These are phyloP conservation scores for Leptodermis oblonga DNA, from an alignment of 257 asterid genomes.

Conservation along the genomic window DNA sequence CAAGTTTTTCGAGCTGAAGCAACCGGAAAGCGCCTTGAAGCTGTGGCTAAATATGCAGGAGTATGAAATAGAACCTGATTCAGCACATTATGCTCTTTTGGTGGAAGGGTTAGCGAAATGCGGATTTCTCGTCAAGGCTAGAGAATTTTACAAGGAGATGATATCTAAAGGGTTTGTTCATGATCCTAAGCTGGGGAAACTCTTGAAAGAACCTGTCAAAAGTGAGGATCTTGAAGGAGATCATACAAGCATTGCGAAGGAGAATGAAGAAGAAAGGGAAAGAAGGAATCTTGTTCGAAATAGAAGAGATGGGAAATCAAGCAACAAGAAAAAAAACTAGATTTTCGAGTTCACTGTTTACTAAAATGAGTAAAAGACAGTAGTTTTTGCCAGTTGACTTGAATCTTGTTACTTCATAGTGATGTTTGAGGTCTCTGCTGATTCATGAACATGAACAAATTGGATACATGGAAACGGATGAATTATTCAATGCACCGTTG, in stretches of 20 bases:
- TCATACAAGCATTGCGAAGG: slow-evolving; percentile 23
- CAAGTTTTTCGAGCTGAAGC: slow-evolving; percentile 38
- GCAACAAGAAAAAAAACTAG: slow-evolving; percentile 13
- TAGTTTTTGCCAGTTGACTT: not conserved
- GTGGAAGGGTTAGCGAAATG: slow-evolving; percentile 62
- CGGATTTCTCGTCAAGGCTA: slow-evolving; percentile 53
- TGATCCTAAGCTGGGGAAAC: slow-evolving; percentile 59
- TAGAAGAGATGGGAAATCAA: slow-evolving; percentile 19
- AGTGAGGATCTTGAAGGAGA: slow-evolving; percentile 16
- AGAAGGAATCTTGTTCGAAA: slow-evolving; percentile 13
- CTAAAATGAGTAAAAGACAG: not conserved
- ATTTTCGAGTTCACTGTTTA: not conserved
- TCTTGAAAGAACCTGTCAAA: slow-evolving; percentile 34
- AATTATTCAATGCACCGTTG: too few species aligned
- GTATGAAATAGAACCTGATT: slow-evolving; percentile 42
- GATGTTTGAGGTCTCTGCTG: not conserved
- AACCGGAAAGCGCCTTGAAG: slow-evolving; percentile 56
- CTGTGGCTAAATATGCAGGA: slow-evolving; percentile 60
- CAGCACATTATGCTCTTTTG: slow-evolving; percentile 41
- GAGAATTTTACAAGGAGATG: slow-evolving; percentile 69
- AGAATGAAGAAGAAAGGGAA: slow-evolving; percentile 24
- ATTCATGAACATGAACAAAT: not conserved
- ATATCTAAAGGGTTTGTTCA: slow-evolving; percentile 32
- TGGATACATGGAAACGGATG: not conserved
- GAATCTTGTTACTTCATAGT: not conserved